These are phyloP conservation scores for Thielaviopsis euricoi DNA, from an alignment of 2,329 filamentous ascomycete genomes.

Conservation along the genomic window DNA sequence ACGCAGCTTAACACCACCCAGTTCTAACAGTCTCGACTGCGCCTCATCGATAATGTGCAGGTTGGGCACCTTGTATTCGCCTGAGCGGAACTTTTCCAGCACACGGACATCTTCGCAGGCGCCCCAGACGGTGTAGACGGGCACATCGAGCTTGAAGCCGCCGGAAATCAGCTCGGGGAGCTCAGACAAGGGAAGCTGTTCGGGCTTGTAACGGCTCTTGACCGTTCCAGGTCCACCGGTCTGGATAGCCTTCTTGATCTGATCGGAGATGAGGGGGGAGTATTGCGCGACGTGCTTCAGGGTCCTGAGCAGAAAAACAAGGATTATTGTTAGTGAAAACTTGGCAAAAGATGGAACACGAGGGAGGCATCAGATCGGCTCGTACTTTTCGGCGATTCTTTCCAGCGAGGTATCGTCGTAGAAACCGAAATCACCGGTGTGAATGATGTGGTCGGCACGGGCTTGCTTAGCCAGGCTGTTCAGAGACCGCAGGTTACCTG, in stretches of 20 bases:
- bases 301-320: slow-evolving; percentile 44
- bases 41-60: slow-evolving; percentile 98
- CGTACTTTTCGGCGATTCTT: slow-evolving; percentile 94
- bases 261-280: slow-evolving; percentile 78
- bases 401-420: slow-evolving; percentile 94
- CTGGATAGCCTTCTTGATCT: slow-evolving; percentile 50
- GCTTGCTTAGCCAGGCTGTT: slow-evolving; percentile 94
- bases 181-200: slow-evolving; percentile 81
- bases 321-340: neutral
- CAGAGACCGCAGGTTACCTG: slow-evolving; percentile 86
- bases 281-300: slow-evolving; percentile 98
- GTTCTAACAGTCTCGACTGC: slow-evolving; percentile 83
- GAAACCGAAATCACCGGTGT: slow-evolving; percentile 97
- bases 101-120: slow-evolving; percentile 97
- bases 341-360: neutral
- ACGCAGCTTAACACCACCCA: slow-evolving; percentile 90
- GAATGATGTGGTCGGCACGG: slow-evolving; percentile 91
- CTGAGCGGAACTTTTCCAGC: slow-evolving; percentile 89
- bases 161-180: slow-evolving; percentile 77
- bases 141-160: slow-evolving; percentile 80
- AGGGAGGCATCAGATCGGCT: too few species aligned
- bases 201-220: slow-evolving; percentile 67
- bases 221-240: slow-evolving; percentile 56
- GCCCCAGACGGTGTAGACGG: slow-evolving; percentile 97
- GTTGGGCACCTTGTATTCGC: slow-evolving; percentile 95